Base-by-base conservation (phyloP, 1,284 basidiomycete species). In the Fomitopsis pinicola region DNA sequence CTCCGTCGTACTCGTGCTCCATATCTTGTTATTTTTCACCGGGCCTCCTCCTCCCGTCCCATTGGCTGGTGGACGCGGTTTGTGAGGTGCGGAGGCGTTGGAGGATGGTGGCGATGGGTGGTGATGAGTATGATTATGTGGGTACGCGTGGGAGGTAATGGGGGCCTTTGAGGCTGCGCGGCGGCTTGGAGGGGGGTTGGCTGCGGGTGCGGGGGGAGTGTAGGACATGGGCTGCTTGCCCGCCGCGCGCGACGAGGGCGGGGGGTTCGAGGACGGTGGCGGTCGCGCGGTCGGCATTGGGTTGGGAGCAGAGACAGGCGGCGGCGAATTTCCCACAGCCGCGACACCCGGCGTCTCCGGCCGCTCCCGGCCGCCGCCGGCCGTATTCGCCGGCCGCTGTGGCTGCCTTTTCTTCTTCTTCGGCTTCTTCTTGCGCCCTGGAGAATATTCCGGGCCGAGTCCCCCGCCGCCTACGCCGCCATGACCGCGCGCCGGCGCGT, bases 1-100 rank as follows among this genome's bases (percentile, higher is more conserved):
- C 75, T 97, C 93, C 10, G 85, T 86, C 50, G 91, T 90, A 72
- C 87, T 93, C 63, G 93, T 95, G 71, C 89, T 93, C 90, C 95
- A 95, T 69, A 95, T 91, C 83, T 92, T 89, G 69, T 75, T 84
- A 65, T 82, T 78, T 64, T 80, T 77, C 48, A 76, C 73, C 36
- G 74, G 74, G 69, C 76, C 67, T 44, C 59, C 61, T 42, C 58
- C 66, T 46, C 59, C 67, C 44, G 70, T 68, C 67, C 71, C 73
- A 56, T 67, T 65, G 26, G 80, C 78, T 62, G 79, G 79, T 36
- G 74, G 80, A 68, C 78, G 71, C 66, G 79, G 77, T 74, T 80
- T 81, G 67, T 78, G 77, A 28, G 78, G 76, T 38, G 72, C 77
- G 57, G 83, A 84, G 61, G 84, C 79, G 68, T 84, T 87, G 17